These are phyloP conservation scores for Crithidia expoeki DNA, from an alignment of 208 protist genomes.

Conservation along the genomic window DNA sequence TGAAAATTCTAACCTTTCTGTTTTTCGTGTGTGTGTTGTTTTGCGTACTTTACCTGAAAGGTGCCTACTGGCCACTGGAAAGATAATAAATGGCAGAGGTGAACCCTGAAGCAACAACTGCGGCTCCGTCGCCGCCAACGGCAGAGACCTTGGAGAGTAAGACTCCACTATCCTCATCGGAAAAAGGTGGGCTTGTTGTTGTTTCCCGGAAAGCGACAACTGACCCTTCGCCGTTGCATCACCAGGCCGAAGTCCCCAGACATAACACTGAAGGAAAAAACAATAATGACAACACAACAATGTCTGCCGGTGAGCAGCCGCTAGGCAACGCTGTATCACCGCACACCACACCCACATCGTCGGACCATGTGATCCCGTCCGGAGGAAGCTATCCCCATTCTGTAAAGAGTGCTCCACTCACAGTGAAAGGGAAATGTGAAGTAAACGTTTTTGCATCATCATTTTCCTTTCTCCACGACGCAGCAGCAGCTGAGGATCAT, in stretches of 20 bases:
- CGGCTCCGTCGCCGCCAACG: background rate
- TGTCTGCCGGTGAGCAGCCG: background rate
- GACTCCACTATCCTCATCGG: background rate
- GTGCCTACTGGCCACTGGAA: background rate
- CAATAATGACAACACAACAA: background rate
- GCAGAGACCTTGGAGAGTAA: background rate
- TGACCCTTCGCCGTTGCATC: background rate
- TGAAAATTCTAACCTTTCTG: slow-evolving; percentile 22
- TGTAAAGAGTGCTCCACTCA: background rate
- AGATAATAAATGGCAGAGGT: background rate
- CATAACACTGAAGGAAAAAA: background rate
- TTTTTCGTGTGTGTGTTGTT: background rate
- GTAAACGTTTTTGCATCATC: background rate
- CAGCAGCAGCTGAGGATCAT: background rate
- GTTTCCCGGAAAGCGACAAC: background rate
- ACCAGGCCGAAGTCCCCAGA: background rate
- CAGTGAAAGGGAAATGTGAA: background rate
- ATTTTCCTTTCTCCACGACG: background rate
- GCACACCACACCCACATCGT: background rate
- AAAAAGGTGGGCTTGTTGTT: background rate
- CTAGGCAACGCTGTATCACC: background rate
- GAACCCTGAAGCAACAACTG: background rate
- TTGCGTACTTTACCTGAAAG: background rate
- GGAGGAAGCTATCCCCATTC: background rate
- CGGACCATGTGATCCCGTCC: background rate